These are phyloP conservation scores for Polymyxa betae DNA, from an alignment of 208 protist species.

Conservation along the genomic window DNA sequence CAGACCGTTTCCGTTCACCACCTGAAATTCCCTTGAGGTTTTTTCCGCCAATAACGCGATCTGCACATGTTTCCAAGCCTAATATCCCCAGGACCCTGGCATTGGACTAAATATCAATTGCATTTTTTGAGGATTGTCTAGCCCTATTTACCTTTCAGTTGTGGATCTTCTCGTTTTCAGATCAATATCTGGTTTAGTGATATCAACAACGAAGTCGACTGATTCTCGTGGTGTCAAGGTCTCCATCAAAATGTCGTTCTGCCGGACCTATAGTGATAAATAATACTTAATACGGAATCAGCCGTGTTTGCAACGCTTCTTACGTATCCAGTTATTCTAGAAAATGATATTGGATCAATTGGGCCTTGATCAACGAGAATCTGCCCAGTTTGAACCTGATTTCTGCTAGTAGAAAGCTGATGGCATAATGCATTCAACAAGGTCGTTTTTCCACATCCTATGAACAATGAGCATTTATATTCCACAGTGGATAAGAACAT, in stretches of 20 bases:
- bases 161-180: not conserved
- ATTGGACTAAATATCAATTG: not conserved
- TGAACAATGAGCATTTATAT: no score
- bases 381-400: not conserved
- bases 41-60: not conserved
- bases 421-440: not conserved
- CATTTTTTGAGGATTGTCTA: not conserved
- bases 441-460: not conserved
- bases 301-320: not conserved
- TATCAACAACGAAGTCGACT: not conserved
- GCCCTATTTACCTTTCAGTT: not conserved
- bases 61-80: not conserved
- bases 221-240: not conserved
- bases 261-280: not conserved
- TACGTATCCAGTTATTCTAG: not conserved
- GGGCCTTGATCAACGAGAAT: not conserved
- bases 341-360: not conserved
- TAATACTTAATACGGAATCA: not conserved
- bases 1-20: constrained; percentile 20
- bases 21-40: constrained; percentile 29
- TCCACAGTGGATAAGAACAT: no score
- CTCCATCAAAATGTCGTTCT: not conserved
- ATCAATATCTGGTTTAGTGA: not conserved
- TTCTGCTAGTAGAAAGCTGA: not conserved
- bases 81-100: not conserved